Conservation (phyloP, 139 green algal species). For the Coccomyxa sp. region DNA sequence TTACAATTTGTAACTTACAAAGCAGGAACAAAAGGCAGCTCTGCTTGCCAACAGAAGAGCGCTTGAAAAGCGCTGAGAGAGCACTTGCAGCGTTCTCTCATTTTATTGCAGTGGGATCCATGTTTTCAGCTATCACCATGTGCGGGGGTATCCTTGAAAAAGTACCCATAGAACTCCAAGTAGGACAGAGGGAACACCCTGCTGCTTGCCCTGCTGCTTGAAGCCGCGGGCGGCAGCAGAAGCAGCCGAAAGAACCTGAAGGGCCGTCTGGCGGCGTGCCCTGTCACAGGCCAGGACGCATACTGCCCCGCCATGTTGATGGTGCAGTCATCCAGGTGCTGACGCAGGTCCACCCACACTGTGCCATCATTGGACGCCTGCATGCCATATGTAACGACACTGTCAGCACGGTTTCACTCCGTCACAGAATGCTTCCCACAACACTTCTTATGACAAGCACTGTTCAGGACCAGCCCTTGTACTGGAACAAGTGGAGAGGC, state of each 20-base stretch:
- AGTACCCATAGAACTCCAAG: conserved; percentile 80
- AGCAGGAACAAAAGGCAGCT: too few species aligned
- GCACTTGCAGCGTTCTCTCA: too few species aligned
- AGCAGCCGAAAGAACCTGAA: conserved; percentile 74
- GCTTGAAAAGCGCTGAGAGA: too few species aligned
- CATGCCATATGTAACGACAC: background rate
- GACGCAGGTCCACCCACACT: conserved; percentile 59
- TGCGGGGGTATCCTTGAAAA: conserved; percentile 11
- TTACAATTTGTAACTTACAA: too few species aligned
- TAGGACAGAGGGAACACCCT: conserved; percentile 59
- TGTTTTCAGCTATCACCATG: too few species aligned
- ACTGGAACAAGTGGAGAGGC: too few species aligned
- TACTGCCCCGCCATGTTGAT: conserved; percentile 69
- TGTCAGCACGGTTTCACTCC: too few species aligned
- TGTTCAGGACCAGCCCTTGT: too few species aligned
- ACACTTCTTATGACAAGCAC: too few species aligned
- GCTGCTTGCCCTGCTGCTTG: conserved; percentile 7
- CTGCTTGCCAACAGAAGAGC: too few species aligned
- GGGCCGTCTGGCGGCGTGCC: conserved; percentile 41
- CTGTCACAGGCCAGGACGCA: conserved; percentile 72
- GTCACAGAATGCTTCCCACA: too few species aligned
- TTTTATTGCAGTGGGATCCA: too few species aligned
- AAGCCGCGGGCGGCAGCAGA: conserved; percentile 39
- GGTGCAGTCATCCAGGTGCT: conserved; percentile 56
- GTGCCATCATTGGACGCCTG: conserved; percentile 69